These are phyloP conservation scores for Mortierella sp. DNA, from an alignment of 371 early-diverging fungal genomes.

Conservation along the genomic window DNA sequence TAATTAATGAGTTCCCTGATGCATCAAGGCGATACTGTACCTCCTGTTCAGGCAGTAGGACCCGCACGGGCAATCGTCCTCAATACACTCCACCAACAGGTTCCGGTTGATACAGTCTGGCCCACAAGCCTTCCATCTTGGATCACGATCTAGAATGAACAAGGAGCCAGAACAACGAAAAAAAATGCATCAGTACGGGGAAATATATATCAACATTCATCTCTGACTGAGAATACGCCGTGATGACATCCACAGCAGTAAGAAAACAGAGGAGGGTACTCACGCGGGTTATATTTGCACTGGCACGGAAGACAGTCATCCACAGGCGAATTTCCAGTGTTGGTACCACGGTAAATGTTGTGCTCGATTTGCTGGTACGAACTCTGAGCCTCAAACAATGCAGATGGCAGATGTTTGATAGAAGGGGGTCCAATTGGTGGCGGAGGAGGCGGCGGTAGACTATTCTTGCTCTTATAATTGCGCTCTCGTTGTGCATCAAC, in stretches of 20 bases:
- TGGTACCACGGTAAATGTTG: slow-evolving; percentile 77
- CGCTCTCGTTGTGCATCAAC: slow-evolving; percentile 5
- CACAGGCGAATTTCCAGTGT: slow-evolving; percentile 74
- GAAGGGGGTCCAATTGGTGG: slow-evolving; percentile 52
- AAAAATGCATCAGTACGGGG: too few relatives aligned
- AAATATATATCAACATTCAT: too few relatives aligned
- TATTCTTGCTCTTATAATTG: slow-evolving; percentile 8
- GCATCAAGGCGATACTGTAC: too few relatives aligned
- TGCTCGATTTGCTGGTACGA: slow-evolving; percentile 70
- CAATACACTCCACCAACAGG: slow-evolving; percentile 93
- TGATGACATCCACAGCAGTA: neutral
- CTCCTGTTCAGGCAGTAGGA: slow-evolving; percentile 88
- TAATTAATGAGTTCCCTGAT: too few relatives aligned
- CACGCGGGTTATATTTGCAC: slow-evolving; percentile 81
- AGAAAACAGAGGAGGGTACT: neutral
- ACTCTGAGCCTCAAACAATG: slow-evolving; percentile 61
- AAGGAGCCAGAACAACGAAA: neutral
- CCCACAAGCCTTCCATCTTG: slow-evolving; percentile 82
- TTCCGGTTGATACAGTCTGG: slow-evolving; percentile 94
- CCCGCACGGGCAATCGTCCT: slow-evolving; percentile 90
- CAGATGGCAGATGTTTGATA: slow-evolving; percentile 37
- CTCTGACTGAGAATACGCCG: too few relatives aligned
- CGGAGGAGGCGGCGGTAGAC: slow-evolving; percentile 49
- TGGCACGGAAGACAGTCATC: slow-evolving; percentile 85
- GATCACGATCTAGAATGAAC: slow-evolving; percentile 34